A percentile compares a stretch with the other conserved stretches of the same genome.
These are phyloP conservation scores for Thielaviopsis populi DNA, from an alignment of 2,329 filamentous ascomycete genomes.

Conservation along the genomic window DNA sequence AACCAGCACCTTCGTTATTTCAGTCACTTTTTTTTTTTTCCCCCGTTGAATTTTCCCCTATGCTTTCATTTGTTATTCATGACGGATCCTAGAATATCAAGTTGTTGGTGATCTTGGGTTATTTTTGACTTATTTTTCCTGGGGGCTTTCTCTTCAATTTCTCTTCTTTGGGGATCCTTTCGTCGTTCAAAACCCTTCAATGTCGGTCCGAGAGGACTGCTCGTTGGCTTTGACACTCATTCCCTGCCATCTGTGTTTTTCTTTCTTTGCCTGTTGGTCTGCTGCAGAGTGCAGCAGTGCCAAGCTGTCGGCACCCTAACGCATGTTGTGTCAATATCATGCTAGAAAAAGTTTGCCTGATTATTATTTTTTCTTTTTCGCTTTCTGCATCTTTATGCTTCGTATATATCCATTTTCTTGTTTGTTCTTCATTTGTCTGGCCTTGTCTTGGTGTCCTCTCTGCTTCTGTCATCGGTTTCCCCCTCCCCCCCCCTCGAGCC, in stretches of 20 bases:
- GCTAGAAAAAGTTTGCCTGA: neutral
- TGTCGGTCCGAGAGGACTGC: neutral
- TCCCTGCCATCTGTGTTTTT: neutral
- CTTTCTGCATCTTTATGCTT: neutral
- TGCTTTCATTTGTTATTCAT: slow-evolving; percentile 6
- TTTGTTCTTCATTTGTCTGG: neutral
- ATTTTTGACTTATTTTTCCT: too few relatives aligned
- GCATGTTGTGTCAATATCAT: neutral
- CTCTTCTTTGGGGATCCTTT: neutral
- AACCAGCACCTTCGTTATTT: slow-evolving; percentile 7
- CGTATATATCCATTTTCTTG: neutral
- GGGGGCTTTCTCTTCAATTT: neutral
- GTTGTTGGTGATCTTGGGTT: slow-evolving; percentile 3
- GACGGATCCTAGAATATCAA: slow-evolving; percentile 8
- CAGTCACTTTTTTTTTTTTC: slow-evolving; percentile 1
- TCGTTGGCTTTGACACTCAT: neutral
- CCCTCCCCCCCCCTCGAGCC: too few relatives aligned
- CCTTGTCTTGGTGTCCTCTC: too few relatives aligned
- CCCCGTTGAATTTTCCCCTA: slow-evolving; percentile 1
- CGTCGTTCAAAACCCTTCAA: neutral
- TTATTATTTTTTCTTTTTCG: neutral
- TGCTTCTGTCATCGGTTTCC: too few relatives aligned
- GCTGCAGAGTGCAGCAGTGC: neutral
- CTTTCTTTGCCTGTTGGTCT: neutral
- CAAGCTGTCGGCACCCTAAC: neutral